Percentiles rank a stretch among this genome's conserved stretches.
phyloP scores from a whole-genome alignment of 1,284 basidiomycete genomes.

The Ustilago tritici region DNA sequence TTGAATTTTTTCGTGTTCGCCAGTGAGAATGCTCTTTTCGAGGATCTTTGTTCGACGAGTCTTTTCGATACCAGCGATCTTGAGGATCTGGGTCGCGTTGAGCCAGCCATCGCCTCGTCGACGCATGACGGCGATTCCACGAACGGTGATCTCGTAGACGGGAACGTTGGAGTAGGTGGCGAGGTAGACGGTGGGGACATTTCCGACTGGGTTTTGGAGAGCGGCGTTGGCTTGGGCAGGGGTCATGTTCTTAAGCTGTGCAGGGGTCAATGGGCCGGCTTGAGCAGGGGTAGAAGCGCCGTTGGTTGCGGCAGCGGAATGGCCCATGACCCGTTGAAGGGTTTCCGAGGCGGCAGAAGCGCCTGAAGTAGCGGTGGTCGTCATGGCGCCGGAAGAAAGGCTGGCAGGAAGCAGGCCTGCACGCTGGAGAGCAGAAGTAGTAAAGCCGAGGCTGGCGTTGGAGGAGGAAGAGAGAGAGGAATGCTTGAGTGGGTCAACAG shows the following conservation, averaged over 20 bases:
- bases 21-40: constrained; percentile 95
- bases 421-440: constrained; percentile 43
- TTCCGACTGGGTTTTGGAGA: constrained; percentile 45
- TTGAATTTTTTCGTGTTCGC: constrained; percentile 98
- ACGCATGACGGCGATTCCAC: constrained; percentile 98
- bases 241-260: constrained; percentile 52
- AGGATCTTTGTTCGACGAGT: constrained; percentile 95
- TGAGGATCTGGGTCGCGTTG: constrained; percentile 98
- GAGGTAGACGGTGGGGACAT: constrained; percentile 64
- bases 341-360: constrained; percentile 42
- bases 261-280: constrained; percentile 41
- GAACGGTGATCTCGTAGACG: constrained; percentile 75
- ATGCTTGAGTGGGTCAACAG: constrained; percentile 20
- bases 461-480: constrained; percentile 18
- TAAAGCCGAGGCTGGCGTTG: constrained; percentile 23
- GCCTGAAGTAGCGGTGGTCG: constrained; percentile 22
- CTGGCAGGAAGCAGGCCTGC: constrained; percentile 33
- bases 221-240: constrained; percentile 53
- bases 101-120: constrained; percentile 88
- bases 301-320: constrained; percentile 31
- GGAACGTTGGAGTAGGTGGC: constrained; percentile 71
- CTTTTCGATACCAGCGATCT: constrained; percentile 98
- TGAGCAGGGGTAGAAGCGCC: constrained; percentile 27
- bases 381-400: constrained; percentile 5
- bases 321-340: constrained; percentile 46